A percentile compares a stretch with the other conserved stretches of the same genome.
Evolutionary conservation across 1,284 basidiomycete species (phyloP).

Genomic region (Sanghuangporus weigelae): DNA sequence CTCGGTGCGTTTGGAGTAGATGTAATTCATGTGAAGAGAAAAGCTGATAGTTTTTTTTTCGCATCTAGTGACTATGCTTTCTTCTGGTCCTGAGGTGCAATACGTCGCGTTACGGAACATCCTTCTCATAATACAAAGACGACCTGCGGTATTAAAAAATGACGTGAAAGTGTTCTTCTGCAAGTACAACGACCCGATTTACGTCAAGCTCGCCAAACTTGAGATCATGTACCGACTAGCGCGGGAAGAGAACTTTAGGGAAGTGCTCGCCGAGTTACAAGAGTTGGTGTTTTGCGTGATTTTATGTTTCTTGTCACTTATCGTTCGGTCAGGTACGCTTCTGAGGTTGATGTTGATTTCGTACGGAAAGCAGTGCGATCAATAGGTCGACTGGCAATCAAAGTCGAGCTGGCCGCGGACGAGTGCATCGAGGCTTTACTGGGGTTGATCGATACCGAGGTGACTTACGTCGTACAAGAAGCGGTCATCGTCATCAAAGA

Average conservation of each 20-base stretch:
- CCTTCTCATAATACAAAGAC: constrained; percentile 91
- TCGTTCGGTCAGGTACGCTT: constrained; percentile 71
- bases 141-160: constrained; percentile 89
- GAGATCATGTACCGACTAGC: constrained; percentile 98
- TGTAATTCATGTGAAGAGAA: background rate
- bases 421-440: constrained; percentile 87
- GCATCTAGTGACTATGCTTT: constrained; percentile 79
- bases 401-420: constrained; percentile 88
- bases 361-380: constrained; percentile 96
- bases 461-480: constrained; percentile 97
- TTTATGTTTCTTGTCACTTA: constrained; percentile 5
- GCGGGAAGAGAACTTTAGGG: constrained; percentile 84
- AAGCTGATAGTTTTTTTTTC: background rate
- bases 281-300: constrained; percentile 54
- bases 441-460: constrained; percentile 87
- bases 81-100: constrained; percentile 97
- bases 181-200: constrained; percentile 99
- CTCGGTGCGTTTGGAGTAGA: constrained; percentile 52
- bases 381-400: constrained; percentile 95
- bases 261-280: constrained; percentile 90
- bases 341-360: constrained; percentile 97
- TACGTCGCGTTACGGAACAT: constrained; percentile 98
- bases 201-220: constrained; percentile 97
- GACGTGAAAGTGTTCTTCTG: constrained; percentile 99
- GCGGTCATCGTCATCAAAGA: constrained; percentile 97